Base-by-base conservation (phyloP, 2,329 filamentous ascomycete genomes). In the Trichoderma guizhouense region DNA sequence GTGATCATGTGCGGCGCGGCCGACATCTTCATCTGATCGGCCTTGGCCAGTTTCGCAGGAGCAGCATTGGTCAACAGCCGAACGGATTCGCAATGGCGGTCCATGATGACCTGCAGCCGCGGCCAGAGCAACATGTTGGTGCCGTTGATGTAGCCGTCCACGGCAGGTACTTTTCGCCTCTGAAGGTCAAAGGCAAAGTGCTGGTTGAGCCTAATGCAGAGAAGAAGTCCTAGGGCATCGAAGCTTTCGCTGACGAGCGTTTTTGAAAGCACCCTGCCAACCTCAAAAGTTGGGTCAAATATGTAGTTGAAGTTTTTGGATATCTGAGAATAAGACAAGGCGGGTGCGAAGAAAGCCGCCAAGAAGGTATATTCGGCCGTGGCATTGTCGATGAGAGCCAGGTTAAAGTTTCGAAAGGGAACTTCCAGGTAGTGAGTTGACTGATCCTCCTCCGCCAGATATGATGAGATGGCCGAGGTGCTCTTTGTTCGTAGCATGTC, bases 51-150 rank as follows among this genome's bases (percentile, higher is more conserved):
- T 79, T 83, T 51, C 82, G 82, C 36, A 80, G 83, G 9, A 79
- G 85, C 78, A 79, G 90, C 78, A 85, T 87, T 90, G 72, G 80
- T 91, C 78, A 86, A 86, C 79, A 79, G 87, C 66, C 92, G 92
- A 43, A 99, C 87, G 1, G 93, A 97, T 69, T 97, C 94, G 82
- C 93, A 94, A 79, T 99, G 96, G 70, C 91, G 88, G 79, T 97
- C 95, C 90, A 99, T 97, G 76, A 97, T 91, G 71, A 93, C 89
- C 81, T 99, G 97, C 77, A 99, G 93, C 30, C 95, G 91, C 8
- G 96, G 96, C 96, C 96, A 99, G 7, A 99, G 88, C 3, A 96
- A 89, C 94, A 99, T 99, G 78, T 92, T 95, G 6, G 94, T 97
- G 60, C 90, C 95, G 80, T 99, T 99, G 79, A 98, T 91, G 79